Evolutionary conservation across 2,329 filamentous ascomycete genomes (phyloP), one percentile per base, ranked within the genome.

Genomic region (Apiospora saccharicola): DNA sequence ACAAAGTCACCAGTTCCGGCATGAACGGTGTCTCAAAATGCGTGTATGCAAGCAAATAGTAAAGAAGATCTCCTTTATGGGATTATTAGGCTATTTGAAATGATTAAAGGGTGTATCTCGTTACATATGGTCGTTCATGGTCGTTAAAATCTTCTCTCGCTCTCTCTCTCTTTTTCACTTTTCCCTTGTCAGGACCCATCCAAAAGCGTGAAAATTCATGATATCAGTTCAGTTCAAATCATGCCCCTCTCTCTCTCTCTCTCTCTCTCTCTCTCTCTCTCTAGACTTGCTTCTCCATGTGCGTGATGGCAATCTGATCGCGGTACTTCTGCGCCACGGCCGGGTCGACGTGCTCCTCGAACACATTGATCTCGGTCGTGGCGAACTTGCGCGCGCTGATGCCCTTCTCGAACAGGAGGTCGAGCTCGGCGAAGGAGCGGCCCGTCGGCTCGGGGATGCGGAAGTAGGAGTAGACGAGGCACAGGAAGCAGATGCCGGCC

Each of bases 371-470:
- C 73, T 87, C 78, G 2, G 89, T 89, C 34, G 79, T 79, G 12
- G 90, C 88, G 80, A 96, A 97, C 78, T 94, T 92, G 77, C 94
- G 86, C 8, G 94, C 93, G 75, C 88, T 87, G 30, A 96, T 84
- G 1, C 88, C 85, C 74, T 89, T 87, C 83, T 97, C 93, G 78
- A 98, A 98, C 68, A 98, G 86, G 68, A 97, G 78, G 80, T 98
- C 94, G 71, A 98, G 85, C 82, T 98, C 95, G 8, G 94, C 95
- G 79, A 96, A 98, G 0, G 93, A 93, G 57, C 94, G 90, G 13
- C 93, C 95, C 4, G 85, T 85, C 0, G 95, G 94, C 80, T 98
- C 94, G 0, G 95, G 95, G 0, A 96, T 85, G 16, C 93, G 89
- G 86, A 95, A 95, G 79, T 90, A 96, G 0, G 92, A 92, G 83